These are phyloP conservation scores for Fusarium secorum DNA, from an alignment of 2,329 filamentous ascomycete genomes.

Conservation along the genomic window DNA sequence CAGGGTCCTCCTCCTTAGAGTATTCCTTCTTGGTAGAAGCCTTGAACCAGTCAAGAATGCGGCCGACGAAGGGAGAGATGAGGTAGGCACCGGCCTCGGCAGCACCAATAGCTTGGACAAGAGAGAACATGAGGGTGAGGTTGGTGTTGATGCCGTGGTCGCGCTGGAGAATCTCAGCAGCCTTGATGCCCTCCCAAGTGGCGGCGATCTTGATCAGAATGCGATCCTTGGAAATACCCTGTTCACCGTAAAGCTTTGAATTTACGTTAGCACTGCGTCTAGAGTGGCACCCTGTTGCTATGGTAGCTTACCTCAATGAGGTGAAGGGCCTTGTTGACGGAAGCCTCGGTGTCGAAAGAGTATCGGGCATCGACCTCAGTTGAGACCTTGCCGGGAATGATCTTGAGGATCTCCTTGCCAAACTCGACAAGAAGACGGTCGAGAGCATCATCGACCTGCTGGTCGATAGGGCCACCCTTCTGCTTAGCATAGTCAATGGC, in stretches of 20 bases:
- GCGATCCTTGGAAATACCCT: conserved; percentile 91
- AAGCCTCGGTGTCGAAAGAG: conserved; percentile 93
- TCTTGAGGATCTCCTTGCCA: conserved; percentile 95
- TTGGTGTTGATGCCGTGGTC: conserved; percentile 98
- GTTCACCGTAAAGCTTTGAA: conserved; percentile 87
- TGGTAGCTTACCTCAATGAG: conserved; percentile 81
- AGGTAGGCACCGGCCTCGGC: conserved; percentile 96
- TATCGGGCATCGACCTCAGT: conserved; percentile 97
- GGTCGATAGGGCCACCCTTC: conserved; percentile 72
- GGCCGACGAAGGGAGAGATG: conserved; percentile 98
- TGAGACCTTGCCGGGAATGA: conserved; percentile 97
- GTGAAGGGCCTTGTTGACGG: conserved; percentile 93
- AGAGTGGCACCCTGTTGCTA: background rate
- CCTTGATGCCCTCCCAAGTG: conserved; percentile 99
- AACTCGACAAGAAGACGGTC: conserved; percentile 97
- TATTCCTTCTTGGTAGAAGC: conserved; percentile 93
- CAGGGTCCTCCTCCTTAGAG: conserved; percentile 87
- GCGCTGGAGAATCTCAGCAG: conserved; percentile 93
- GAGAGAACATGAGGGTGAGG: conserved; percentile 98
- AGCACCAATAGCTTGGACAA: conserved; percentile 91
- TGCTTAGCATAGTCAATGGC: conserved; percentile 88
- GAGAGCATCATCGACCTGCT: conserved; percentile 87
- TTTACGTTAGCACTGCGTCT: conserved; percentile 11
- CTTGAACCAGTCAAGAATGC: conserved; percentile 99
- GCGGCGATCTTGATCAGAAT: conserved; percentile 99